Base-by-base conservation (phyloP, 2,329 filamentous ascomycete genomes). In the Trichoderma aggressivum region DNA sequence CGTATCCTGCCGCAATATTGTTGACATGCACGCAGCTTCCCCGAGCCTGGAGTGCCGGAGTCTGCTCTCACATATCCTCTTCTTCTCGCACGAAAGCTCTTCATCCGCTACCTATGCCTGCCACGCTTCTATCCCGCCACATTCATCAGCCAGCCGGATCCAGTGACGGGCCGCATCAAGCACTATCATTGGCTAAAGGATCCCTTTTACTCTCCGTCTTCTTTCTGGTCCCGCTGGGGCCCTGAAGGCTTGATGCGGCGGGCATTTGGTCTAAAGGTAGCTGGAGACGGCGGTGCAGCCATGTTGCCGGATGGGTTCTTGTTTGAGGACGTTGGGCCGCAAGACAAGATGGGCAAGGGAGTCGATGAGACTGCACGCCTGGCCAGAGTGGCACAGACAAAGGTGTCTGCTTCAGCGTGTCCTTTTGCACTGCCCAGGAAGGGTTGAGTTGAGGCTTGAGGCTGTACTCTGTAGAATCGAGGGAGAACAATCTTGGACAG, bases 171-270 rank as follows among this genome's bases (percentile, higher is more conserved):
- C 0, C 85, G 86, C 3, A 84, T 89, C 73, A 83, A 85, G 67
- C 78, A 75, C 78, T 75, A 81, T 0, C 74, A 82, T 47, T 92
- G 89, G 80, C 84, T 90, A 30, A 86, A 88, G 12, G 86, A 89
- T 60, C 91, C 91, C 3, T 92, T 87, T 80, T 93, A 92, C 79
- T 83, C 87, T 28, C 84, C 86, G 72, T 84, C 84, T 32, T 91
- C 86, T 0, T 78, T 87, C 53, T 88, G 85, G 87, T 88, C 85
- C 75, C 87, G 88, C 71, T 93, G 87, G 89, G 88, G 87, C 2
- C 89, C 85, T 0, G 78, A 79, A 72, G 89, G 85, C 0, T 85
- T 85, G 83, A 71, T 87, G 5, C 77, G 81, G 24, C 78, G 84
- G 76, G 62, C 81, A 8, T 74, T 78, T 59, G 86, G 86, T 10